Evolutionary conservation across 441 rosid genomes (phyloP).

Genomic region (Breynia disticha): DNA sequence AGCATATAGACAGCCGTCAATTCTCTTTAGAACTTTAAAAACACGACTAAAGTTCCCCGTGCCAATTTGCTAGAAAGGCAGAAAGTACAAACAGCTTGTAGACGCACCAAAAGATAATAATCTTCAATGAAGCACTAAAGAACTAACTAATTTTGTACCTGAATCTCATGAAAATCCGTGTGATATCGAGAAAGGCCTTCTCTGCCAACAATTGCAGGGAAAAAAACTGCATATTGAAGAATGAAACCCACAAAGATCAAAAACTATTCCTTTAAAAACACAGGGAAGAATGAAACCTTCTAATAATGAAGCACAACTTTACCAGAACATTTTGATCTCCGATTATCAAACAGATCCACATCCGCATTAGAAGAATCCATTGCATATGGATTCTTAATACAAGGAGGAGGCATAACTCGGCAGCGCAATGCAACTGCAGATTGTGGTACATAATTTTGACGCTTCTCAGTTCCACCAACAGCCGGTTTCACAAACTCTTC

Average conservation of each 20-base stretch:
- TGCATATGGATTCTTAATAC: constrained; percentile 75
- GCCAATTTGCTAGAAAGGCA: constrained; percentile 62
- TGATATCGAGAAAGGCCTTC: constrained; percentile 86
- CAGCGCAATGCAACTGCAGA: constrained; percentile 83
- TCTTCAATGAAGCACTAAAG: not conserved
- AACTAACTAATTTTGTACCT: constrained; percentile 31
- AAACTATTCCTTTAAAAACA: not conserved
- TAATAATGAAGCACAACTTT: constrained; percentile 7
- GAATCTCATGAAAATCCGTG: constrained; percentile 86
- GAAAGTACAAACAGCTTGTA: constrained; percentile 7
- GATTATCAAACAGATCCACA: constrained; percentile 58
- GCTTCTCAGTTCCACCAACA: constrained; percentile 23
- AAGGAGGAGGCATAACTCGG: constrained; percentile 87
- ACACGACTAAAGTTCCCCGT: constrained; percentile 77
- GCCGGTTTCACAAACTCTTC: constrained; percentile 25
- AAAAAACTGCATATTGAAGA: constrained; percentile 40
- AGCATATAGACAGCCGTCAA: constrained; percentile 94
- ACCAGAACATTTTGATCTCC: constrained; percentile 87
- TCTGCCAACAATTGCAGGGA: constrained; percentile 47
- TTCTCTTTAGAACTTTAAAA: constrained; percentile 82
- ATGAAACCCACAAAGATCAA: not conserved
- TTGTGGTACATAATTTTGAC: constrained; percentile 56
- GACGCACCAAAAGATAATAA: constrained; percentile 4
- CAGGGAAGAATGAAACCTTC: not conserved
- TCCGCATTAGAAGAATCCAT: constrained; percentile 40